Evolutionary conservation across 305 asterid species (phyloP).

Genomic region (Fraxinus nigra): DNA sequence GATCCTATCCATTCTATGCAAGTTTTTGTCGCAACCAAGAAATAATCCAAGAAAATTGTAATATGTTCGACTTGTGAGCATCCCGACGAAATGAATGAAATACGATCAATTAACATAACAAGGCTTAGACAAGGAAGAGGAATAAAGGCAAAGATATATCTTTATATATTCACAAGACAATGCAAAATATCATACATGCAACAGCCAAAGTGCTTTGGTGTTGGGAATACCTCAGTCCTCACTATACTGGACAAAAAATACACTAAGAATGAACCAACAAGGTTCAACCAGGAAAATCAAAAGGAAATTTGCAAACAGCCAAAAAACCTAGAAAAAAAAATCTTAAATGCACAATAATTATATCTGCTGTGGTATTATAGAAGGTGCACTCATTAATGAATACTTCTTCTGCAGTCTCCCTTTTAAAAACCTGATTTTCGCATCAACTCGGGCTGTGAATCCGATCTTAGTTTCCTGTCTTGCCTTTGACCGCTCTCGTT

Average conservation of each 20-base stretch:
- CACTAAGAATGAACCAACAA: constrained; percentile 28
- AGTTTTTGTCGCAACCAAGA: not conserved
- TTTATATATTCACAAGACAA: constrained; percentile 32
- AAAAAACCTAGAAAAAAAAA: not conserved
- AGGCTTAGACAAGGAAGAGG: not conserved
- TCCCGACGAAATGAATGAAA: not conserved
- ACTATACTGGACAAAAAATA: constrained; percentile 21
- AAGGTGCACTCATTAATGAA: constrained; percentile 27
- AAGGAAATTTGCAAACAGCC: constrained; percentile 21
- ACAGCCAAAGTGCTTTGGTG: constrained; percentile 18
- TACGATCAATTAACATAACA: not conserved
- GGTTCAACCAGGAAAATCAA: constrained; percentile 13
- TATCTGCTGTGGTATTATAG: constrained; percentile 26
- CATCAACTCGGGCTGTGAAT: constrained; percentile 76
- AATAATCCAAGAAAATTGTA: not conserved
- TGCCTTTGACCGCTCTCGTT: constrained; percentile 58
- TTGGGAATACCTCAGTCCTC: constrained; percentile 21
- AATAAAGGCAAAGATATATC: constrained; percentile 4
- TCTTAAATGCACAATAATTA: constrained; percentile 23
- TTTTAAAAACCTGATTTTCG: constrained; percentile 54
- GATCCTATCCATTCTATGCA: not conserved
- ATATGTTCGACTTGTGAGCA: not conserved
- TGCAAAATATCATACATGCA: constrained; percentile 29
- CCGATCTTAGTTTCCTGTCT: constrained; percentile 64
- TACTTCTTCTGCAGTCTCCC: constrained; percentile 54